phyloP scores from a whole-genome alignment of 805 yeast species.

The Candida pseudoglaebosa region DNA sequence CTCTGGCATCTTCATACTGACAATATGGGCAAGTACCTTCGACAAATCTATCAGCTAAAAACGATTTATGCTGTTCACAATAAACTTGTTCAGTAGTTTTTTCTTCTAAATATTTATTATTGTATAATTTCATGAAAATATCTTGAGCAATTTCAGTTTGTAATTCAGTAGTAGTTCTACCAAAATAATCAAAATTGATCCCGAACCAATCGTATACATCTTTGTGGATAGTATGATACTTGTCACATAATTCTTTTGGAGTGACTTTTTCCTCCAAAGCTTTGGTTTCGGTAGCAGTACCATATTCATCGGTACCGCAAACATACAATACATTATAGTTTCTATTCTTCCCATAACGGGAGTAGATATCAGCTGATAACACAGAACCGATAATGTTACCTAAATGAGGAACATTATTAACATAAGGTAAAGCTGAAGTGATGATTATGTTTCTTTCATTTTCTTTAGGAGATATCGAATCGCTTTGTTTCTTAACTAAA shows the following conservation, averaged over 20 bases:
- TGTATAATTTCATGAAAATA: constrained; percentile 69
- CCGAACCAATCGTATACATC: constrained; percentile 97
- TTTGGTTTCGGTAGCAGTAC: constrained; percentile 98
- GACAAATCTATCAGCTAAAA: constrained; percentile 92
- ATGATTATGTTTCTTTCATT: constrained; percentile 78
- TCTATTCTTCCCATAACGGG: constrained; percentile 86
- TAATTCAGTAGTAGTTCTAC: constrained; percentile 87
- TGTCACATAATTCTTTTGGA: constrained; percentile 86
- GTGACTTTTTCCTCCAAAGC: constrained; percentile 91
- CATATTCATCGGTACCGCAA: constrained; percentile 99
- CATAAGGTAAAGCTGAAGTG: constrained; percentile 97
- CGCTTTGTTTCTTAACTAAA: constrained; percentile 26
- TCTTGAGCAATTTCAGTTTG: constrained; percentile 97
- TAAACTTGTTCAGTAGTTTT: constrained; percentile 84
- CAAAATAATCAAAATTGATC: constrained; percentile 90
- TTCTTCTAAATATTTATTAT: constrained; percentile 82
- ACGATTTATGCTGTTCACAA: constrained; percentile 87
- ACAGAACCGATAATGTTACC: constrained; percentile 97
- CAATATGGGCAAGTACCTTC: constrained; percentile 98
- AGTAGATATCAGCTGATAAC: constrained; percentile 86
- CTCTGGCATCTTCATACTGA: constrained; percentile 93
- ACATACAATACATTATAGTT: constrained; percentile 80
- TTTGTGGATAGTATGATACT: constrained; percentile 80
- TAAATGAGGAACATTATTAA: constrained; percentile 96
- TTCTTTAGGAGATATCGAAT: constrained; percentile 52